Base-by-base conservation (phyloP, 805 yeast species). In the Wickerhamomyces pijperi region DNA sequence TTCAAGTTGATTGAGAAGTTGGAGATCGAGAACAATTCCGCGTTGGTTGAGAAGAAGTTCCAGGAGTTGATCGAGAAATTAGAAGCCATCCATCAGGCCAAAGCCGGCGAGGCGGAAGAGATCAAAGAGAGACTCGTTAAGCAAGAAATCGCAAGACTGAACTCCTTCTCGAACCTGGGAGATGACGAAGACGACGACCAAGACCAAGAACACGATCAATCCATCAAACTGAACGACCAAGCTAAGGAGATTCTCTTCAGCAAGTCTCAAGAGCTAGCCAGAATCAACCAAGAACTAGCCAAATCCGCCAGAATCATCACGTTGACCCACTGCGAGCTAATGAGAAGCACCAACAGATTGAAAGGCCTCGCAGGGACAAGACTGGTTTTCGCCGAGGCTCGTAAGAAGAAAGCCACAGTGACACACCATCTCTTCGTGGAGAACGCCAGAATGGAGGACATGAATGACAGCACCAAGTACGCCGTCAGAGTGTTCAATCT, bases 341-440 rank as follows among this genome's bases (percentile, higher is more conserved):
- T 86, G 86, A 74, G 76, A 53, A 67, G 83, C 15, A 64, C 76
- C 45, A 85, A 84, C 50, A 67, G 96, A 45, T 32, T 71, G 17
- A 66, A 68, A 36, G 90, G 88, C 4, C 64, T 80, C 25, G 73
- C 74, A 37, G 86, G 79, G 29, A 87, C 94, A 2, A 71, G 97
- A 44, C 55, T 65, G 19, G 65, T 84, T 2, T 86, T 87, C 55
- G 70, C 82, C 40, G 72, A 68, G 47, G 81, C 82, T 8, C 74
- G 95, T 49, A 70, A 74, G 47, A 54, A 65, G n/a, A 67, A 61
- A 43, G 53, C 47, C 19, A 61, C 65, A 11, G 60, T 82, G 33
- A 80, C 94, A 1, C 76, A 78, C 63, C 85, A 85, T 48, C 71
- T 90, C 17, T 90, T 72, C 58, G 78, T 79, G 17, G 90, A 84